Conservation (phyloP, 176 grass and related monocot species). For the Ananas comosus region DNA sequence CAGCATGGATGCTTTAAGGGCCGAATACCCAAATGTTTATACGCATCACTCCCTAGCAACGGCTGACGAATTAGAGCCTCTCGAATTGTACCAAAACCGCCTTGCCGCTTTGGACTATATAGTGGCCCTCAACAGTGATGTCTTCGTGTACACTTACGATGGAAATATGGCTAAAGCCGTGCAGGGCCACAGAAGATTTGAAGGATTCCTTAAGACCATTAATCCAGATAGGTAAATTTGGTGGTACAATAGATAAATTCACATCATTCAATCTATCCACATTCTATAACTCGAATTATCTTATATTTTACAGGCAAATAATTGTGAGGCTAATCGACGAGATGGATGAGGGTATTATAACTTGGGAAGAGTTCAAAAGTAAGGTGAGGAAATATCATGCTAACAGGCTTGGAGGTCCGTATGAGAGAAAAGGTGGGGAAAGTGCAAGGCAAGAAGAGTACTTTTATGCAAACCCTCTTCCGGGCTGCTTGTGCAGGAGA, state of each 20-base stretch:
- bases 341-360: conserved; percentile 49
- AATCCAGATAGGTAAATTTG: conserved; percentile 63
- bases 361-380: conserved; percentile 50
- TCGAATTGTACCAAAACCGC: conserved; percentile 64
- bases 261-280: not conserved
- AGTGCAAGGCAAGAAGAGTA: conserved; percentile 70
- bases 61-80: conserved; percentile 41
- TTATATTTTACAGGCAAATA: conserved; percentile 39
- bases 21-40: conserved; percentile 66
- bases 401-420: conserved; percentile 67
- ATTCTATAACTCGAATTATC: not conserved
- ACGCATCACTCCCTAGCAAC: conserved; percentile 64
- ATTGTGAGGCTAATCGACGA: conserved; percentile 73
- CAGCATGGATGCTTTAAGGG: conserved; percentile 65
- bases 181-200: conserved; percentile 77
- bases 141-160: conserved; percentile 94
- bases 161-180: conserved; percentile 98
- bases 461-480: conserved; percentile 97
- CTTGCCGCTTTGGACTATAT: conserved; percentile 86
- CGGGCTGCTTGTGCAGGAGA: conserved; percentile 79
- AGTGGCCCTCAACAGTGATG: conserved; percentile 71
- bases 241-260: conserved; percentile 13
- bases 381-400: conserved; percentile 58
- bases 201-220: conserved; percentile 83
- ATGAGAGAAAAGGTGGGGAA: conserved; percentile 48